These are phyloP conservation scores for Cubamyces sp. DNA, from an alignment of 768 basidiomycete genomes.

Conservation along the genomic window DNA sequence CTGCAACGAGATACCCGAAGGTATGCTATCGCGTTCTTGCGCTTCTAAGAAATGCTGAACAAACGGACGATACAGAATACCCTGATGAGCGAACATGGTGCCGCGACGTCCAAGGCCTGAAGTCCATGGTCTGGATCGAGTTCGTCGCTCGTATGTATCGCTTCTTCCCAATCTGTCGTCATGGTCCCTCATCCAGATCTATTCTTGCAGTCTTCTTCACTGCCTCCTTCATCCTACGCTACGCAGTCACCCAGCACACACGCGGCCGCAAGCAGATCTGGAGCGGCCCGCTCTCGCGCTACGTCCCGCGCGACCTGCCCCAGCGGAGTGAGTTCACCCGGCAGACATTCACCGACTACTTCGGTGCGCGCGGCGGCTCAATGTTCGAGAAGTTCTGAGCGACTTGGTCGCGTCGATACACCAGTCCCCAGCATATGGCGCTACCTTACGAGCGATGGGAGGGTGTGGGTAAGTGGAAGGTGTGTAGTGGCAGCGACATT, in stretches of 20 bases:
- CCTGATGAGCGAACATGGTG: slow-evolving; percentile 55
- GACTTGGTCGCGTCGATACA: not conserved
- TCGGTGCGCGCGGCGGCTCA: slow-evolving; percentile 16
- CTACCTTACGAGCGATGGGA: too few relatives aligned
- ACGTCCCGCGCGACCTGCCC: slow-evolving; percentile 38
- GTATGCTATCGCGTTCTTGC: slow-evolving; percentile 35
- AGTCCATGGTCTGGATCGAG: slow-evolving; percentile 62
- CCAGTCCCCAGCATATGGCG: too few relatives aligned
- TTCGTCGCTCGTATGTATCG: slow-evolving; percentile 53
- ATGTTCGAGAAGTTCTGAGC: slow-evolving; percentile 23
- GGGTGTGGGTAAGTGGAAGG: not conserved
- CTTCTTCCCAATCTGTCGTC: not conserved
- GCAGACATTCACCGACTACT: slow-evolving; percentile 26
- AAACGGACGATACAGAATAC: slow-evolving; percentile 37
- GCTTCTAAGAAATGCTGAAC: not conserved
- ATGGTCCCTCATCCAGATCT: not conserved
- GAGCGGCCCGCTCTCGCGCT: slow-evolving; percentile 54
- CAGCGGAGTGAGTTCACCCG: slow-evolving; percentile 18
- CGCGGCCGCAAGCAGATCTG: slow-evolving; percentile 57
- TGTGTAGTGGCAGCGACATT: not conserved
- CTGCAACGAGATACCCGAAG: slow-evolving; percentile 52
- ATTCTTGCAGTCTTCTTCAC: slow-evolving; percentile 46
- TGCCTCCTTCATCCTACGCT: slow-evolving; percentile 46
- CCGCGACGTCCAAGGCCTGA: slow-evolving; percentile 55
- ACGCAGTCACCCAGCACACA: slow-evolving; percentile 46